Conservation (phyloP, 345 rosid genomes). For the Populus pruinosa region DNA sequence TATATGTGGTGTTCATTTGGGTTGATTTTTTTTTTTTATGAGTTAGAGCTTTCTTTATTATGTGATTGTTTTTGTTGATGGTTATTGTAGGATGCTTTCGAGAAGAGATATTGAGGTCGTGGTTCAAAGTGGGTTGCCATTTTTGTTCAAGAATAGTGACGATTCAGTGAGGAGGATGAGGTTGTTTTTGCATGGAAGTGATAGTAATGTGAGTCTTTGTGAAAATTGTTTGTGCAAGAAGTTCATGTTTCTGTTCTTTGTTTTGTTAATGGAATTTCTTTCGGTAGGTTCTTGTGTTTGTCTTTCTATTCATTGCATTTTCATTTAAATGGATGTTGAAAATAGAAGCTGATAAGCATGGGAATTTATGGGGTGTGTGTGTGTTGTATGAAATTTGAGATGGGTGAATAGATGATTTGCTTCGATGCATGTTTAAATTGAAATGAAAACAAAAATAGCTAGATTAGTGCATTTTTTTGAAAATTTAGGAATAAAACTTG, state of each 20-base stretch:
- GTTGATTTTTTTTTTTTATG: neutral
- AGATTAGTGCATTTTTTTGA: neutral
- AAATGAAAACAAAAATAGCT: neutral
- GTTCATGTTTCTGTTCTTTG: too few relatives aligned
- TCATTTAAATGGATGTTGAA: neutral
- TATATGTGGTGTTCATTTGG: neutral
- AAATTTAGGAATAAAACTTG: neutral
- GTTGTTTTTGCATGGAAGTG: constrained; percentile 35
- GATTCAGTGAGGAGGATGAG: constrained; percentile 59
- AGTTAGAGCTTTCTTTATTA: neutral
- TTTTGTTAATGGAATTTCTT: too few relatives aligned
- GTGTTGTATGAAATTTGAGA: neutral
- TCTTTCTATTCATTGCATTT: neutral
- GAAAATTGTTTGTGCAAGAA: too few relatives aligned
- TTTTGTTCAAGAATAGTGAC: constrained; percentile 53
- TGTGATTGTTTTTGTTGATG: neutral
- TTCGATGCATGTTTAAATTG: neutral
- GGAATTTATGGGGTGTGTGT: neutral
- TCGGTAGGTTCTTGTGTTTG: neutral
- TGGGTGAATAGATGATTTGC: neutral
- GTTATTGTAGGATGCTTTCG: constrained; percentile 53
- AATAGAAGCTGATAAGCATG: neutral
- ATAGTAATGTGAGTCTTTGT: constrained; percentile 31
- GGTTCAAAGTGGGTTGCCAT: constrained; percentile 55
- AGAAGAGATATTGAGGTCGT: constrained; percentile 64